Conservation (phyloP, 2,329 filamentous ascomycete species). For the Aspergillus piperis region DNA sequence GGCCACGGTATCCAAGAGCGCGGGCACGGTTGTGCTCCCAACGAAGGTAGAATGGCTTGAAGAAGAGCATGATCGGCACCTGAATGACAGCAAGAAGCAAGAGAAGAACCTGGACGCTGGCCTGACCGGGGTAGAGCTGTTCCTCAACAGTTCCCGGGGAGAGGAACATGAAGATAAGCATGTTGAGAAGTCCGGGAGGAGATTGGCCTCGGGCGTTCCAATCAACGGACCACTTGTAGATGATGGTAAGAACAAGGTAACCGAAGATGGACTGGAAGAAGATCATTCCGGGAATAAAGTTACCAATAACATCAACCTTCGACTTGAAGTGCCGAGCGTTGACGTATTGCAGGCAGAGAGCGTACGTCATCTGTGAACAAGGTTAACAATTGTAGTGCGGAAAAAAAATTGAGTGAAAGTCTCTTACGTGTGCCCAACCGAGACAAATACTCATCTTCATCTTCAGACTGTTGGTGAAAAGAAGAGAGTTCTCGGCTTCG, state of each 20-base stretch:
- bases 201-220: conserved; percentile 69
- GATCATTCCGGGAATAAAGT: conserved; percentile 97
- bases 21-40: conserved; percentile 90
- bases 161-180: conserved; percentile 99
- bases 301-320: conserved; percentile 93
- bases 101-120: conserved; percentile 71
- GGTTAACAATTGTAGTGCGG: conserved; percentile 2
- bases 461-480: conserved; percentile 99
- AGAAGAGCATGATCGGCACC: conserved; percentile 85
- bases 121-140: conserved; percentile 76
- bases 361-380: conserved; percentile 79
- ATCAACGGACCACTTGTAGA: conserved; percentile 96
- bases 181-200: conserved; percentile 90
- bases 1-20: conserved; percentile 85
- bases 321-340: conserved; percentile 95
- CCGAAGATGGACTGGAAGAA: conserved; percentile 99
- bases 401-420: neutral
- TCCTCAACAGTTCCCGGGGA: conserved; percentile 71
- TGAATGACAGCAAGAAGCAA: conserved; percentile 80
- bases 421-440: conserved; percentile 77
- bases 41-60: conserved; percentile 94
- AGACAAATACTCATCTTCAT: conserved; percentile 99
- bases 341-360: conserved; percentile 85
- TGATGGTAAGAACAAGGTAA: conserved; percentile 87
- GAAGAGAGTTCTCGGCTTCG: conserved; percentile 86